Percentiles rank a stretch among this genome's conserved stretches.
These are phyloP conservation scores for Ramichloridium luteum DNA, from an alignment of 2,329 filamentous ascomycete species.

Conservation along the genomic window DNA sequence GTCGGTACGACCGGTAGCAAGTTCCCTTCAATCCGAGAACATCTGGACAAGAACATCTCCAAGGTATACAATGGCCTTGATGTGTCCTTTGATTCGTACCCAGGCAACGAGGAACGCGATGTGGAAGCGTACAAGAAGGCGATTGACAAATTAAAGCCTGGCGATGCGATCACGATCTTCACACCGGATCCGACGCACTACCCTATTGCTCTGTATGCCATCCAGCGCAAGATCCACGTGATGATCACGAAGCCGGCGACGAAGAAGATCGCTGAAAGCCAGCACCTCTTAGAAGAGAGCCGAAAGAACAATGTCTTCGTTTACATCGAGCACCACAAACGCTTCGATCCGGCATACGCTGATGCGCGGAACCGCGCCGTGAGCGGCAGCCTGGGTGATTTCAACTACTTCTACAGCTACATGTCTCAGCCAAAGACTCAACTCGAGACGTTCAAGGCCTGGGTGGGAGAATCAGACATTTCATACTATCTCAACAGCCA, in stretches of 20 bases:
- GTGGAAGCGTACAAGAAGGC: constrained; percentile 77
- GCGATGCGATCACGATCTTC: constrained; percentile 91
- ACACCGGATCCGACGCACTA: constrained; percentile 89
- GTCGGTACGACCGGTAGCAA: constrained; percentile 80
- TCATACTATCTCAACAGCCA: constrained; percentile 94
- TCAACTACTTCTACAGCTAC: constrained; percentile 98
- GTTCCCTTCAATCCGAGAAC: constrained; percentile 81
- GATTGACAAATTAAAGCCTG: constrained; percentile 68
- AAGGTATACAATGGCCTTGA: constrained; percentile 72
- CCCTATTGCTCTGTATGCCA: constrained; percentile 83
- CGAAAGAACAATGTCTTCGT: constrained; percentile 70
- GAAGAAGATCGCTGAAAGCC: constrained; percentile 70
- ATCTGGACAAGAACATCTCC: constrained; percentile 78
- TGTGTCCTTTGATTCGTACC: constrained; percentile 73
- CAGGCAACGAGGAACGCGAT: constrained; percentile 58
- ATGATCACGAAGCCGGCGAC: constrained; percentile 90
- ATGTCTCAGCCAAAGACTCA: constrained; percentile 89
- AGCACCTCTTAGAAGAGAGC: constrained; percentile 59
- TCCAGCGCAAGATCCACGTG: constrained; percentile 77
- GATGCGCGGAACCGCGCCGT: constrained; percentile 70
- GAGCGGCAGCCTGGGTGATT: constrained; percentile 59
- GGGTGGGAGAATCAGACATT: constrained; percentile 76
- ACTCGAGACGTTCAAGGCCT: constrained; percentile 87
- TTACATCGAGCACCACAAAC: constrained; percentile 93
- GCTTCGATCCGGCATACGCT: constrained; percentile 83